Base-by-base conservation (phyloP, 768 basidiomycete species). In the Boletales sp. region DNA sequence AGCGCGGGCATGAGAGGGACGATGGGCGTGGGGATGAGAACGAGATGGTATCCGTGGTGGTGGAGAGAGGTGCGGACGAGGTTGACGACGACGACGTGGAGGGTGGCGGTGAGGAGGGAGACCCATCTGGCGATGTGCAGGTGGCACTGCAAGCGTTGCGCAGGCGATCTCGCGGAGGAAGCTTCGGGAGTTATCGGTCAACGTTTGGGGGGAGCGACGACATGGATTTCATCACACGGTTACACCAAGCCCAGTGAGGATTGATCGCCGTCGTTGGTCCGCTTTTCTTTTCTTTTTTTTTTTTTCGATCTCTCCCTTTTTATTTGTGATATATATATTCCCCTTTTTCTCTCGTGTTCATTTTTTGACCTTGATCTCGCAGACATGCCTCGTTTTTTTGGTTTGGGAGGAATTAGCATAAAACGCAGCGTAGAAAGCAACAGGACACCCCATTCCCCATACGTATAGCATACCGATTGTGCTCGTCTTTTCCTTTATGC, bases 191-290 rank as follows among this genome's bases (percentile, higher is more conserved):
- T 18, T 58, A 28, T 36, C 54, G 49, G 37, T 61, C 59, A 37
- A 66, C 62, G 35, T 66, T 69, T 21, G 60, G 59, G 11, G 67
- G 56, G 5, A 67, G 52, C 41, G 54, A 64, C 4, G 64, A 66
- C 34, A 48, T 46, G 40, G 62, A 64, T 11, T 44, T 49, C 38
- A 55, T 61, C 45, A 49, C 41, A 30, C 44, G 40, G 40, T 28
- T 60, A 28, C 55, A 61, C 39, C 46, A 48, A 17, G 40, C 44
- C 30, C 8, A 34, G 18, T 69, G 57, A 57, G 15, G 12, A 19
- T 2, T 11, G 15, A 1, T 39, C n/a, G n/a, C n/a, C n/a, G n/a
- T n/a, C n/a, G n/a, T n/a, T 11, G 35, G 21, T 11, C n/a, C 11
- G 13, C 21, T 13, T 25, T 25, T 38, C 8, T 11, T 32, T 14